Base-by-base conservation (phyloP, 2,329 filamentous ascomycete genomes). In the Orbilia blumenaviensis region DNA sequence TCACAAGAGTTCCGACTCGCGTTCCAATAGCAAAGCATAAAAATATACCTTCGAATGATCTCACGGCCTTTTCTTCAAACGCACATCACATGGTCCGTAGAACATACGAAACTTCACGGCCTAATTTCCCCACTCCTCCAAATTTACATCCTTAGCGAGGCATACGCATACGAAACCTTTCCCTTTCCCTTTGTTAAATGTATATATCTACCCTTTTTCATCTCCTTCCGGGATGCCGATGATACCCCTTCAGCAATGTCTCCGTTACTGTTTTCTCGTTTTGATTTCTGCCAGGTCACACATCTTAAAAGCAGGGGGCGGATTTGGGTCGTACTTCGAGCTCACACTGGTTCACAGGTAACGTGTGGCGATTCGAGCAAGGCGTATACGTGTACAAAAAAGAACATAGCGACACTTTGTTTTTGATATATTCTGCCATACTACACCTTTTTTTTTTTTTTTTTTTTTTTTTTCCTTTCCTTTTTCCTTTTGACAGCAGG, bases 181-280 rank as follows among this genome's bases (percentile, higher is more conserved):
- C 32, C 18, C 6, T 29, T 66, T 66, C 44, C 54, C 23, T 62
- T 66, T 66, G 42, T 74, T 44, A 36, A 27, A 8, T 61, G 41
- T 74, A 66, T 21, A 74, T 66, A 66, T 61, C 48, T 66, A 74
- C 62, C 52, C 61, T 66, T 66, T 60, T 66, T 48, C 14, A 27
- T 56, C 9, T 21, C 23, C 6, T 60, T 56, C n/a, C 38, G 34
- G 42, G 61, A 74, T 44, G 34, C 60, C 44, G 61, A 74, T 66
- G 69, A 74, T 74, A 74, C 69, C 69, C 66, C 68, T 58, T 25
- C 25, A 48, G 61, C 61, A 44, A 66, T 62, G 62, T 62, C 52
- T 52, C 56, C 34, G n/a, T 44, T 42, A 0, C 34, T 14, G n/a
- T 50, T 21, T 52, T 23, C 25, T 44, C 32, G 16, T 34, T 54